Evolutionary conservation across 345 rosid genomes (phyloP).

Genomic region (Gossypium raimondii): DNA sequence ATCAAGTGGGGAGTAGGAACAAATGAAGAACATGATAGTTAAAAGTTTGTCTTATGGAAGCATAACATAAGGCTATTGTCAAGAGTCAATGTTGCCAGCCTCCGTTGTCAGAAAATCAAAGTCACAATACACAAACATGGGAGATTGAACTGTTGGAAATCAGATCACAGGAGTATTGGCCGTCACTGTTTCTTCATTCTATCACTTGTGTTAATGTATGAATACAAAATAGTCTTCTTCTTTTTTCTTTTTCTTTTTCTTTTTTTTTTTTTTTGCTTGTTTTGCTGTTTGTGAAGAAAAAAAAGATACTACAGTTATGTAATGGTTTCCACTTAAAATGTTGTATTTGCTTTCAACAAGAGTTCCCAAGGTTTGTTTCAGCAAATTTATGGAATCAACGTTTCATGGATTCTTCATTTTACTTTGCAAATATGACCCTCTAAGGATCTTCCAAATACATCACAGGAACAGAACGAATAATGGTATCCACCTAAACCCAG

Average conservation of each 20-base stretch:
- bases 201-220: not conserved
- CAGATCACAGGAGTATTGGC: not conserved
- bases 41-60: not conserved
- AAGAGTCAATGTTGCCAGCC: not conserved
- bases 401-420: too few species aligned
- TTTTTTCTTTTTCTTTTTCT: too few species aligned
- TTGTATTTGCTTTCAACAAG: not conserved
- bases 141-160: not conserved
- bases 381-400: not conserved
- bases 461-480: too few species aligned
- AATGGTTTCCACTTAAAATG: not conserved
- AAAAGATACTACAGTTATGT: not conserved
- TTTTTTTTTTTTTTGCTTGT: not conserved
- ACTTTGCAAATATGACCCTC: too few species aligned
- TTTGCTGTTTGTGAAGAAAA: not conserved
- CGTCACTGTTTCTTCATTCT: not conserved
- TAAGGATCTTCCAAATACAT: too few species aligned
- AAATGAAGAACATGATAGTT: slow-evolving; percentile 8
- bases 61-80: not conserved
- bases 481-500: not conserved
- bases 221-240: not conserved
- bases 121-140: not conserved
- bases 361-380: not conserved
- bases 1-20: not conserved
- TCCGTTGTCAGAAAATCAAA: not conserved